Base-by-base conservation (phyloP, 179 eudicot species). In the Silene coronaria region DNA sequence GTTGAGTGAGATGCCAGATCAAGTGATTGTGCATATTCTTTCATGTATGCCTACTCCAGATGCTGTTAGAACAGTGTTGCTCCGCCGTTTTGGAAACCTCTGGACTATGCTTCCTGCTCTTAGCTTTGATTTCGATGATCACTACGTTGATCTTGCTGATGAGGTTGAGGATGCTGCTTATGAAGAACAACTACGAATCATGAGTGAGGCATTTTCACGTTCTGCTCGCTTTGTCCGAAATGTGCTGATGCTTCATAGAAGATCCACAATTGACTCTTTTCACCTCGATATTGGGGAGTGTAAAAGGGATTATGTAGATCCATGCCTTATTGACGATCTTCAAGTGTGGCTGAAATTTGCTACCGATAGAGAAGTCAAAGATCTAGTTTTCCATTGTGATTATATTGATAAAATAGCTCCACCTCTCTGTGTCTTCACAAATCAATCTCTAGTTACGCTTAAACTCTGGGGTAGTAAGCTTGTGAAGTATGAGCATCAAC, bases 1-100 rank as follows among this genome's bases (percentile, higher is more conserved):
- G n/a, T 62, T 71, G 34, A 77, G 71, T 32, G 80, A 77, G 66
- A 48, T 78, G 42, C 76, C 80, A 3, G 80, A 78, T 78, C 72
- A 72, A 8, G 28, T 78, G 1, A 8, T 78, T n/a, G 28, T 78
- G 30, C 38, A 72, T 23, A 72, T 78, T 34, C 76, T 78, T 1
- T 78, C 72, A 10, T 78, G 34, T 53, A 17, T 72, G 28, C 72
- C 80, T 42, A 57, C 66, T 34, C 6, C 42, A 26, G 68, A 78
- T 73, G 76, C 68, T 72, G 76, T 77, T 23, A 24, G 42, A 78
- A 72, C 81, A 34, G 38, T 78, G 27, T 17, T 38, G 1, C 12
- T 78, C 28, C 73, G 73, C 53, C 62, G 73, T 2, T 66, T 78
- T 19, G 81, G 81, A 28, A 19, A 78, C 26, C 73, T 78, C 23